phyloP scores from a whole-genome alignment of 164 flowering plant genomes.

The Chimonanthus salicifolius region DNA sequence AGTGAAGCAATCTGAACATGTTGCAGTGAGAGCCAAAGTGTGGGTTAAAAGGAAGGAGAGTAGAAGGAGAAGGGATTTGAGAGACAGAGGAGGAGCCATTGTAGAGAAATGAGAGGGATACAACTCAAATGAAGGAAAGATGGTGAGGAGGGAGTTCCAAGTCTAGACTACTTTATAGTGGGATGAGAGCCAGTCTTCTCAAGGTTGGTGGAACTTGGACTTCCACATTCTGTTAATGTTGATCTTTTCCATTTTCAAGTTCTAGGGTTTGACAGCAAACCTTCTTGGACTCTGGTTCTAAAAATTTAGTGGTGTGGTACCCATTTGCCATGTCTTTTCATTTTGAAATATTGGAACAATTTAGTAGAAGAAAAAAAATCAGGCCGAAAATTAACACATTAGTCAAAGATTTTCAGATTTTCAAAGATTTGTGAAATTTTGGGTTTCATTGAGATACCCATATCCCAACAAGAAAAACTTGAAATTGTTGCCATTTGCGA shows the following conservation, averaged over 20 bases:
- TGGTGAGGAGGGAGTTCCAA: slow-evolving; percentile 13
- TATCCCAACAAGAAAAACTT: too few species aligned
- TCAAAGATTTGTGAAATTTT: not conserved
- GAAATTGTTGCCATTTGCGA: too few species aligned
- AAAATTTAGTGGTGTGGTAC: not conserved
- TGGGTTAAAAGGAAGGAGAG: slow-evolving; percentile 25
- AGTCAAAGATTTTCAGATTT: not conserved
- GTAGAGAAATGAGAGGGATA: not conserved
- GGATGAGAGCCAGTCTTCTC: not conserved
- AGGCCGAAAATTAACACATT: not conserved
- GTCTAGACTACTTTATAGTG: slow-evolving; percentile 14
- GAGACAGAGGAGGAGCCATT: slow-evolving; percentile 38
- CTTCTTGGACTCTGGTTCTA: slow-evolving; percentile 12
- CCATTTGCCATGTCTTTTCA: not conserved
- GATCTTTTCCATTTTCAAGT: not conserved
- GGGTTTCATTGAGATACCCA: too few species aligned
- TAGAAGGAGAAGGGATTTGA: slow-evolving; percentile 15
- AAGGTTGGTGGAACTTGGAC: slow-evolving; percentile 9
- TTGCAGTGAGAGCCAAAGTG: slow-evolving; percentile 32
- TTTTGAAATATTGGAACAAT: too few species aligned
- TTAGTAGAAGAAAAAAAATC: not conserved
- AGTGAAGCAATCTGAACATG: slow-evolving; percentile 48
- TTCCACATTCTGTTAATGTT: slow-evolving; percentile 14
- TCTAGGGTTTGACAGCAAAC: slow-evolving; percentile 4
- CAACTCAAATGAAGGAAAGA: slow-evolving; percentile 6